These are phyloP conservation scores for Daldinia decipiens DNA, from an alignment of 495 filamentous ascomycete species.

Conservation along the genomic window DNA sequence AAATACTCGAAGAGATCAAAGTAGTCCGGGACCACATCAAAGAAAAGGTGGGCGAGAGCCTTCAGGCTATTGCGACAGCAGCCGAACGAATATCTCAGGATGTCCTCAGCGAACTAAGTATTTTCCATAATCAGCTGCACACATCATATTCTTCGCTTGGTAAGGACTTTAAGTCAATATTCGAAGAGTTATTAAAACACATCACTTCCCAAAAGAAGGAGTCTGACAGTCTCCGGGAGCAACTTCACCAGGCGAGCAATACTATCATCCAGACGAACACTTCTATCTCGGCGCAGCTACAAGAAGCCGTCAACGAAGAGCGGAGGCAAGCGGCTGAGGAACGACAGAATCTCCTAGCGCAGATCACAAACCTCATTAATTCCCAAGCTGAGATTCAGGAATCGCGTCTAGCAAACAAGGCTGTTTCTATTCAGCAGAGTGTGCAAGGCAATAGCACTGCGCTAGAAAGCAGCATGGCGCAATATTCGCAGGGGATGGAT, in stretches of 20 bases:
- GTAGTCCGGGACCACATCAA: conserved; percentile 87
- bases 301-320: conserved; percentile 80
- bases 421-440: conserved; percentile 68
- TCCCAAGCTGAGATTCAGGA: conserved; percentile 78
- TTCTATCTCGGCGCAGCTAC: conserved; percentile 71
- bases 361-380: conserved; percentile 80
- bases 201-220: conserved; percentile 82
- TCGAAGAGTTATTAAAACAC: conserved; percentile 79
- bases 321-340: conserved; percentile 76
- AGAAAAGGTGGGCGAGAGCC: conserved; percentile 80
- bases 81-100: conserved; percentile 89
- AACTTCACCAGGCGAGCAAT: conserved; percentile 74
- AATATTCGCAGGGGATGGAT: conserved; percentile 78
- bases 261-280: conserved; percentile 72
- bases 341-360: conserved; percentile 73
- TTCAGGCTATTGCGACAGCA: conserved; percentile 83
- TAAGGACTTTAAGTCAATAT: conserved; percentile 86
- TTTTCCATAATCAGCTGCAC: conserved; percentile 86
- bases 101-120: conserved; percentile 85
- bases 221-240: conserved; percentile 72
- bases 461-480: conserved; percentile 69
- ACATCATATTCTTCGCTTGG: conserved; percentile 87
- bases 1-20: conserved; percentile 91
- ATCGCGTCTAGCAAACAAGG: conserved; percentile 70
- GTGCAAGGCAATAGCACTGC: conserved; percentile 68